A percentile compares a stretch with the other conserved stretches of the same genome.
phyloP scores from a whole-genome alignment of 1,139 yeast species.

The Yamadazyma songkhlaensis region DNA sequence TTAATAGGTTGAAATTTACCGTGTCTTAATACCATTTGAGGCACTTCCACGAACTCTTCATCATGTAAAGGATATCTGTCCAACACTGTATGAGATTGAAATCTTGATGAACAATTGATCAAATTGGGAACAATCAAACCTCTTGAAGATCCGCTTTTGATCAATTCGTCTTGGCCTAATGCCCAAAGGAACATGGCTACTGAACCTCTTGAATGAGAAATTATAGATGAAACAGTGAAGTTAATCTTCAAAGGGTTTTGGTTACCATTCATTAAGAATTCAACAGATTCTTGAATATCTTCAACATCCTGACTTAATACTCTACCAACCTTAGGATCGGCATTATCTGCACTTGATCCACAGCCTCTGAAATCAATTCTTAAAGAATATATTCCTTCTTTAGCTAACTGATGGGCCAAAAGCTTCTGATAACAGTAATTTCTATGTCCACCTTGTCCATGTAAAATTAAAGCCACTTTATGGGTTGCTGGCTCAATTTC shows the following conservation, averaged over 20 bases:
- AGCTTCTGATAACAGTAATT: constrained; percentile 70
- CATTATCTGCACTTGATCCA: constrained; percentile 68
- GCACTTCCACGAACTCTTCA: constrained; percentile 18
- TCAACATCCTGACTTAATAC: constrained; percentile 59
- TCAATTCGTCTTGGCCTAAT: constrained; percentile 32
- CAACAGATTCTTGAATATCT: constrained; percentile 58
- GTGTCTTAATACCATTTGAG: constrained; percentile 40
- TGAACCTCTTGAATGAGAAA: constrained; percentile 80
- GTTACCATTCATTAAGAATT: constrained; percentile 37
- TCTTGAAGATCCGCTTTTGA: constrained; percentile 24
- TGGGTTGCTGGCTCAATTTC: constrained; percentile 37
- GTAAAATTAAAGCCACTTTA: constrained; percentile 45
- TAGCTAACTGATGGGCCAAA: constrained; percentile 61
- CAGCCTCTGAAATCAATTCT: constrained; percentile 86
- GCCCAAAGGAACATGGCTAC: constrained; percentile 81
- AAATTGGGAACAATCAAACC: constrained; percentile 53
- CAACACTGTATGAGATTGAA: constrained; percentile 30
- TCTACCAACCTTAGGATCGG: constrained; percentile 47
- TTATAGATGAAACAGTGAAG: constrained; percentile 51
- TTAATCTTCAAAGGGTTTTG: constrained; percentile 35
- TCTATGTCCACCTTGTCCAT: constrained; percentile 86
- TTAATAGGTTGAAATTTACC: constrained; percentile 43
- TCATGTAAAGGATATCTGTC: constrained; percentile 29
- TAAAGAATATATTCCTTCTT: constrained; percentile 59
- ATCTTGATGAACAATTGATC: constrained; percentile 74